phyloP scores from a whole-genome alignment of 2,329 filamentous ascomycete genomes.

The Fusarium nurragi region DNA sequence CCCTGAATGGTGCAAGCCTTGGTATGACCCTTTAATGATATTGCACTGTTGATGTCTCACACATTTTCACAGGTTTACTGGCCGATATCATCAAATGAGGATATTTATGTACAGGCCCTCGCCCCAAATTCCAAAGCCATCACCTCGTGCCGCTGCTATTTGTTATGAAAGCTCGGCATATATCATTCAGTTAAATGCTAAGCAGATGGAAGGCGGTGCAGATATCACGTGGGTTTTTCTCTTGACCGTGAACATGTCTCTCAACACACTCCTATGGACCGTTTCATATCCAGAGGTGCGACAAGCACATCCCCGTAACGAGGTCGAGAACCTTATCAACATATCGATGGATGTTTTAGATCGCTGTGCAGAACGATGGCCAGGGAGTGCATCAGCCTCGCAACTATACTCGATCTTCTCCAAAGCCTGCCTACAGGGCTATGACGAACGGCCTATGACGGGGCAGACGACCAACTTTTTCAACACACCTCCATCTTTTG shows the following conservation, averaged over 20 bases:
- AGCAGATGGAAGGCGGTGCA: constrained; percentile 78
- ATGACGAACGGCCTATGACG: constrained; percentile 64
- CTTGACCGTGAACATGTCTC: constrained; percentile 86
- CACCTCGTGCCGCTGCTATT: constrained; percentile 76
- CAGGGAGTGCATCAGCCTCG: constrained; percentile 84
- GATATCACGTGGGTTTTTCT: constrained; percentile 96
- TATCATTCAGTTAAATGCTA: constrained; percentile 82
- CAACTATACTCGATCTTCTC: constrained; percentile 89
- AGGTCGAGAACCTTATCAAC: constrained; percentile 79
- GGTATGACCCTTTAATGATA: constrained; percentile 63
- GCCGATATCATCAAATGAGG: constrained; percentile 85
- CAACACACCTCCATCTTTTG: constrained; percentile 48
- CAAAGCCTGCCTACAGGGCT: constrained; percentile 86
- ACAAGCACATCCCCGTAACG: constrained; percentile 73
- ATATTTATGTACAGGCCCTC: constrained; percentile 90
- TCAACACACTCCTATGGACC: constrained; percentile 92
- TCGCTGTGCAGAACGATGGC: constrained; percentile 87
- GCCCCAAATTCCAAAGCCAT: constrained; percentile 89
- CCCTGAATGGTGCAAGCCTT: constrained; percentile 76
- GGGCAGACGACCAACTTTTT: constrained; percentile 46
- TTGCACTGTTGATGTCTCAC: constrained; percentile 9
- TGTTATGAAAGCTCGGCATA: constrained; percentile 86
- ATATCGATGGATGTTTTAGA: constrained; percentile 81
- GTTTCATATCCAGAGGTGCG: constrained; percentile 88
- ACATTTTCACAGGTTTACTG: constrained; percentile 62